A percentile compares a stretch with the other conserved stretches of the same genome.
phyloP scores from a whole-genome alignment of 2,329 filamentous ascomycete genomes.

The Pseudogymnoascus sp. region DNA sequence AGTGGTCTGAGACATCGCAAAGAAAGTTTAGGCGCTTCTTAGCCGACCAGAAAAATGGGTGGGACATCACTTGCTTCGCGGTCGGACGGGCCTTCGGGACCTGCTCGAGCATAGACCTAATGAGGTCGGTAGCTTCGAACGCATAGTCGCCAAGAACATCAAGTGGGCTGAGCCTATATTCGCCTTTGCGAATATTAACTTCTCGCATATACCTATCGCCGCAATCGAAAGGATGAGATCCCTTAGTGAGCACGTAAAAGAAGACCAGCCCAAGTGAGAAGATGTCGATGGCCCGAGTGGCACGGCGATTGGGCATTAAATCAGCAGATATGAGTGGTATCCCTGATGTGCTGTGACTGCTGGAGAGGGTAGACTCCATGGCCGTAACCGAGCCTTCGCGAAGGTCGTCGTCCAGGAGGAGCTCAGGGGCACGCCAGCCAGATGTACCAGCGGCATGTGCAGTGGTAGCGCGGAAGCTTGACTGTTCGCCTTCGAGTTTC shows the following conservation, averaged over 20 bases:
- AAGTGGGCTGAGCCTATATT: conserved; percentile 61
- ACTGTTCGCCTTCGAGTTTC: conserved; percentile 89
- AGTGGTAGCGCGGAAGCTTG: conserved; percentile 88
- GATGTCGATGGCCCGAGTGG: conserved; percentile 93
- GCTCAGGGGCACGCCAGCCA: conserved; percentile 92
- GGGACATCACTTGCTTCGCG: conserved; percentile 72
- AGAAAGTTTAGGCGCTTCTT: conserved; percentile 86
- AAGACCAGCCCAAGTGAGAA: conserved; percentile 97
- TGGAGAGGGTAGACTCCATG: conserved; percentile 37
- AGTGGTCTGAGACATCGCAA: conserved; percentile 94
- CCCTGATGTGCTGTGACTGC: conserved; percentile 52
- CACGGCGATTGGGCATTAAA: conserved; percentile 59
- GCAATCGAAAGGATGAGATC: conserved; percentile 86
- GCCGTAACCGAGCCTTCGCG: conserved; percentile 39
- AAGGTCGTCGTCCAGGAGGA: conserved; percentile 71
- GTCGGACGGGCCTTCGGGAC: conserved; percentile 54
- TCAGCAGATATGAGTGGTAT: conserved; percentile 49
- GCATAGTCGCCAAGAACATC: conserved; percentile 73
- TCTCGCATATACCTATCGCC: conserved; percentile 93
- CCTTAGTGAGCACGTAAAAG: conserved; percentile 94
- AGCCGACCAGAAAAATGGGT: conserved; percentile 92
- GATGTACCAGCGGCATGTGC: conserved; percentile 88
- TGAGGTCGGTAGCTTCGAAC: conserved; percentile 78
- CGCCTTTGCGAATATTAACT: conserved; percentile 91
- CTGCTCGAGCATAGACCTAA: conserved; percentile 63